phyloP scores from a whole-genome alignment of 345 rosid species.

The Bruguiera parviflora region DNA sequence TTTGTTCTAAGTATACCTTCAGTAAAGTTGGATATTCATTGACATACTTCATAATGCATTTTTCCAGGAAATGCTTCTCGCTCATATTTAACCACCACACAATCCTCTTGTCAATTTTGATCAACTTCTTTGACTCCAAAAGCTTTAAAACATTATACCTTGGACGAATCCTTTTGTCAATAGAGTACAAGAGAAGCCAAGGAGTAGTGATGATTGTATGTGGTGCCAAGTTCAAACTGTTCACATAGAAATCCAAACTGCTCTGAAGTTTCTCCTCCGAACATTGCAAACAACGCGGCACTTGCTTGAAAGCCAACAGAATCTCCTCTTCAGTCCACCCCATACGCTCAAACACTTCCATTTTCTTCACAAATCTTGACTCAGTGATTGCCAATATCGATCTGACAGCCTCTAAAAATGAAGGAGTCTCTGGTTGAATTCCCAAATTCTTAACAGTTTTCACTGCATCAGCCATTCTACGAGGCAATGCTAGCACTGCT shows the following conservation, averaged over 20 bases:
- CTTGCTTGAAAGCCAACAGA: conserved; percentile 11
- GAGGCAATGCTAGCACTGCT: background rate
- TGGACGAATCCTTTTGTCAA: conserved; percentile 24
- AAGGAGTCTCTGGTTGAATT: conserved; percentile 11
- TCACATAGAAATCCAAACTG: conserved; percentile 15
- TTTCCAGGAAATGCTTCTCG: conserved; percentile 25
- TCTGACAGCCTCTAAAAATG: conserved; percentile 20
- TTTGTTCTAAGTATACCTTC: conserved; percentile 17
- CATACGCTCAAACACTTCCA: conserved; percentile 24
- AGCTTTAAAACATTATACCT: conserved; percentile 19
- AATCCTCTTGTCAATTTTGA: background rate
- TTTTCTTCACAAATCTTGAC: conserved; percentile 16
- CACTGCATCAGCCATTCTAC: conserved; percentile 9
- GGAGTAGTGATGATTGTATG: conserved; percentile 11
- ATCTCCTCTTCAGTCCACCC: conserved; percentile 34
- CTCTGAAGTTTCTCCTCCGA: conserved; percentile 8
- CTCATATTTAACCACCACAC: background rate
- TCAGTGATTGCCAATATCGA: conserved; percentile 13
- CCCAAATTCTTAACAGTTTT: conserved; percentile 19
- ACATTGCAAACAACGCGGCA: background rate
- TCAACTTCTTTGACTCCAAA: conserved; percentile 27
- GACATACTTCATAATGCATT: conserved; percentile 13
- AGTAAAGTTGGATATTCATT: conserved; percentile 21
- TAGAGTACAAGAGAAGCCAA: conserved; percentile 4
- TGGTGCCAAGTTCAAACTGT: conserved; percentile 9